Conservation (phyloP, 305 asterid genomes). For the Withania somnifera region DNA sequence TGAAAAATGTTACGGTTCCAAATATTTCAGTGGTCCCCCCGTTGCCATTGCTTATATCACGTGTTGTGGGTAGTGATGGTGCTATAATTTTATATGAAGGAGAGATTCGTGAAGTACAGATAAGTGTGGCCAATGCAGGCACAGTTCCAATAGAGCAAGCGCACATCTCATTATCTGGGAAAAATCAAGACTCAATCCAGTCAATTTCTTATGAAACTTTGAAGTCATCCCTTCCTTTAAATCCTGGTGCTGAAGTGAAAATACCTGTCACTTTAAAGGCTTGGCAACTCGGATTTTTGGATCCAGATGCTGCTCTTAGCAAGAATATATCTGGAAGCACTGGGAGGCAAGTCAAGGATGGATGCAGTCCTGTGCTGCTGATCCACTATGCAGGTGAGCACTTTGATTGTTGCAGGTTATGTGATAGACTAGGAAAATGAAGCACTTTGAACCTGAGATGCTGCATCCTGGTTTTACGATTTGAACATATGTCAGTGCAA, state of each 20-base stretch:
- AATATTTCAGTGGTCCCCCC: constrained; percentile 72
- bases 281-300: constrained; percentile 76
- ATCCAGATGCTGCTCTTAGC: constrained; percentile 47
- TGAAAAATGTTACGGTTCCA: constrained; percentile 56
- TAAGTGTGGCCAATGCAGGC: constrained; percentile 90
- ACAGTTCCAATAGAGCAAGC: constrained; percentile 96
- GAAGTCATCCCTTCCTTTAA: constrained; percentile 71
- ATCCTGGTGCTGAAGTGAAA: constrained; percentile 94
- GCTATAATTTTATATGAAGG: constrained; percentile 89
- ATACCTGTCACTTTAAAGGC: constrained; percentile 84
- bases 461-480: background rate
- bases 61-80: constrained; percentile 83
- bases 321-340: constrained; percentile 42
- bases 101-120: constrained; percentile 85
- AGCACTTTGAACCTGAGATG: background rate
- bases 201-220: constrained; percentile 61
- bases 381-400: constrained; percentile 85
- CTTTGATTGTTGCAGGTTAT: background rate
- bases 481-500: background rate
- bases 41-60: constrained; percentile 71
- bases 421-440: background rate
- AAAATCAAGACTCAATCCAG: constrained; percentile 86
- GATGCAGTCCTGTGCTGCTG: constrained; percentile 77
- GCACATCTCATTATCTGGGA: constrained; percentile 83
- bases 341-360: constrained; percentile 65